Percentiles rank a stretch among this genome's conserved stretches.
These are phyloP conservation scores for Tetraselmis chui DNA, from an alignment of 139 green algal genomes.

Conservation along the genomic window DNA sequence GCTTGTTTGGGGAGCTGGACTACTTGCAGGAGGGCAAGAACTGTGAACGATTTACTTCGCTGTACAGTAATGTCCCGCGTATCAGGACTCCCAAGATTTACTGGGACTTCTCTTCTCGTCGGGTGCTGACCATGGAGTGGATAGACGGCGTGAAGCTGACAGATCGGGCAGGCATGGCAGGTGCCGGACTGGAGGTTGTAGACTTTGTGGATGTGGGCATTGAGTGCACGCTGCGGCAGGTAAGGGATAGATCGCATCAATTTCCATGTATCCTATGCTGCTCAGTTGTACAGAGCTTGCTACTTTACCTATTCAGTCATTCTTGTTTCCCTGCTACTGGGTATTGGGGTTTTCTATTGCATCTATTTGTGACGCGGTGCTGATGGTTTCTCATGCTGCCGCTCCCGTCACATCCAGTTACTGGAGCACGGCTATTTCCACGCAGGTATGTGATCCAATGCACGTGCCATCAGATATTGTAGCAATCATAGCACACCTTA, in stretches of 20 bases:
- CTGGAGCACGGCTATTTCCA: conserved; percentile 27
- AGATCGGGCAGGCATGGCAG: conserved; percentile 38
- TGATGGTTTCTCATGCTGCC: too few species aligned
- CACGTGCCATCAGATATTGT: too few species aligned
- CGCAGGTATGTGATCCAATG: too few species aligned
- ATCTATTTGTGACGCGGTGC: too few species aligned
- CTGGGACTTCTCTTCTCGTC: conserved; percentile 46
- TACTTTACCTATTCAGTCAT: too few species aligned
- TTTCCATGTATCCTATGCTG: too few species aligned
- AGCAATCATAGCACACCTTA: too few species aligned
- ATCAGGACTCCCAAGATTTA: conserved; percentile 72
- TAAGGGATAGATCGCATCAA: too few species aligned
- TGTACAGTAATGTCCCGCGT: conserved; percentile 64
- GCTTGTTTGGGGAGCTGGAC: conserved; percentile 94
- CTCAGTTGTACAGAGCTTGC: too few species aligned
- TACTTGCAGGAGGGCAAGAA: conserved; percentile 86
- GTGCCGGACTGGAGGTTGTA: conserved; percentile 67
- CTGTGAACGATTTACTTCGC: conserved; percentile 70
- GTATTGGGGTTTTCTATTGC: too few species aligned
- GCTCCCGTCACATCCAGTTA: too few species aligned
- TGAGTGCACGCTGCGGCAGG: conserved; percentile 87
- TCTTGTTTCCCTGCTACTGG: too few species aligned
- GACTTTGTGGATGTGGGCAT: conserved; percentile 93
- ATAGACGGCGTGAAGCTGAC: conserved; percentile 95
- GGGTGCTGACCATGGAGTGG: conserved; percentile 95